phyloP scores from a whole-genome alignment of 2,329 filamentous ascomycete species.

The Didymosphaeria variabile region DNA sequence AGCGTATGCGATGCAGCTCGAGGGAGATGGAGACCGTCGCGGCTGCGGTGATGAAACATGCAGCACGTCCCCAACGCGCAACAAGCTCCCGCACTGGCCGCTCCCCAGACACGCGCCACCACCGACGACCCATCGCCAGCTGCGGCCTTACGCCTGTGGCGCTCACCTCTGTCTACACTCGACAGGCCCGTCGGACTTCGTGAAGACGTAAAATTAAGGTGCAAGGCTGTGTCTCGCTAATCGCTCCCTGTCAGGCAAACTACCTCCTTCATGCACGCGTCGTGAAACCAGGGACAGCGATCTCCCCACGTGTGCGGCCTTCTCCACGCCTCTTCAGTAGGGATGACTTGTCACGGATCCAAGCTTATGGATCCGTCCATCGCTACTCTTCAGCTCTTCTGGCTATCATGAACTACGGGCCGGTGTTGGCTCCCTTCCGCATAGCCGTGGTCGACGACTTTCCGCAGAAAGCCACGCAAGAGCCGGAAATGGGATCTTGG shows the following conservation, averaged over 20 bases:
- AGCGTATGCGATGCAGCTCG: conserved; percentile 6
- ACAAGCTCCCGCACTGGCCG: conserved; percentile 1
- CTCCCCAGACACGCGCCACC: conserved; percentile 4
- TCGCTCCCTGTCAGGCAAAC: neutral
- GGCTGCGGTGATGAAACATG: conserved; percentile 8
- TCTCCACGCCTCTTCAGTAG: neutral
- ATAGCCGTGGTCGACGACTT: conserved; percentile 1
- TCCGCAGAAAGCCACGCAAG: neutral
- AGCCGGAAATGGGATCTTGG: neutral
- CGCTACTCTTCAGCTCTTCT: neutral
- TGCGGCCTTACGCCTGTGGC: conserved; percentile 4
- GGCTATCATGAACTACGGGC: neutral
- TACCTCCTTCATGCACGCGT: neutral
- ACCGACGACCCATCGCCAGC: neutral
- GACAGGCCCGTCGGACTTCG: conserved; percentile 11
- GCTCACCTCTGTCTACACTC: neutral
- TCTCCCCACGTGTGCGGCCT: neutral
- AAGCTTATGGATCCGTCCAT: no score
- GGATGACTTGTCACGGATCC: no score
- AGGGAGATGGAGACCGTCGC: conserved; percentile 5
- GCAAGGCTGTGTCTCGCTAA: conserved; percentile 6
- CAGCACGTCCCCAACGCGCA: conserved; percentile 1
- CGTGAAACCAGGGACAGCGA: conserved; percentile 7
- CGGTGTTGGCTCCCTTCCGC: neutral
- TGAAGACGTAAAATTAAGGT: conserved; percentile 9